Evolutionary conservation across 768 basidiomycete species (phyloP), one percentile per base, ranked within the genome.

Genomic region (Xerocomellus chrysenteron): DNA sequence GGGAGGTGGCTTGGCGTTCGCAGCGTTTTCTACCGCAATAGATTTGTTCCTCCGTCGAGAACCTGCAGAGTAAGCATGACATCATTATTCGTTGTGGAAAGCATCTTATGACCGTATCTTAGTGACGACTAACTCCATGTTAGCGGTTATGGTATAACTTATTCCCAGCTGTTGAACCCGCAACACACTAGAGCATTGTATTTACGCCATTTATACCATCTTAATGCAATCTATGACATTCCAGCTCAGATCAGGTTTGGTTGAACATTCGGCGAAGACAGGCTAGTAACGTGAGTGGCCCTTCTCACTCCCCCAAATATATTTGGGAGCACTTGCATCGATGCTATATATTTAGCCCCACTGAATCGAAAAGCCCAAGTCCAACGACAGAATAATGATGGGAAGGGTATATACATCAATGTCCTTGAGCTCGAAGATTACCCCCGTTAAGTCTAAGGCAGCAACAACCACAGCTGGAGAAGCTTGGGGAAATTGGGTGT

Each of bases 1-100:
- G n/a, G 86, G 88, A 45, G 96, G 96, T 64, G 96, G 92, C 19
- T 58, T 94, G 11, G 93, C 90, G 0, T 98, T 98, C 67, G 93
- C 92, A 13, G 93, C 89, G 2, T 98, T 98, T 76, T 96, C 94
- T 13, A 85, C 86, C 0, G 93, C 81, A 12, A 95, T 98, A 61
- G 96, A 98, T 72, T 52, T 74, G 28, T 96, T 91, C 73, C 71
- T 94, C 57, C 81, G 88, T 72, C 78, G 88, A 70, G 89, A 92
- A 71, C 76, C 89, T n/a, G 69, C 87, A 66, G 91, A 92, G 91
- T 88, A 65, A 70, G 86, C 73, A 36, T 17, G 3, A 45, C 10
- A 12, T 9, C 24, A 28, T 8, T 41, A 4, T 26, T 30, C 72
- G 46, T 47, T 59, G 55, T 8, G 3, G 9, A 47, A 41, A 28